These are phyloP conservation scores for Penicillium crystallinum DNA, from an alignment of 495 filamentous ascomycete species.

Conservation along the genomic window DNA sequence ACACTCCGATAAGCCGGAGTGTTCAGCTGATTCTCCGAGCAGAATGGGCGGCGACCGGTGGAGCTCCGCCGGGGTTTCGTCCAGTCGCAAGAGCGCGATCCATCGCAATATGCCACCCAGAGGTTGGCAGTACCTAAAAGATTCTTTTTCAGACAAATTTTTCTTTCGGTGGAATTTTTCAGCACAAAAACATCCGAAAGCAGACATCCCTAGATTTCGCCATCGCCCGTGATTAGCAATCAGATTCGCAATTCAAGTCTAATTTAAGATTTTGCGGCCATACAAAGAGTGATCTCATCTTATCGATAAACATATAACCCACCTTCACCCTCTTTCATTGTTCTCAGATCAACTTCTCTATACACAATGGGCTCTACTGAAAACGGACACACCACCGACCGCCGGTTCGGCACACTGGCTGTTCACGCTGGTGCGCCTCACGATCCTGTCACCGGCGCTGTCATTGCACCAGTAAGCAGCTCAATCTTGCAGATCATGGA, in stretches of 20 bases:
- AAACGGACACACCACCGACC: constrained; percentile 31
- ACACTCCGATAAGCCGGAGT: constrained; percentile 22
- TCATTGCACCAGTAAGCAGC: constrained; percentile 71
- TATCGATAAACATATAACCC: constrained; percentile 13
- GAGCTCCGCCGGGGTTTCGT: constrained; percentile 5
- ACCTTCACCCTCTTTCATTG: background rate
- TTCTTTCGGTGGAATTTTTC: background rate
- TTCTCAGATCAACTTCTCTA: constrained; percentile 10
- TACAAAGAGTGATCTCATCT: constrained; percentile 22
- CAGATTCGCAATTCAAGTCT: constrained; percentile 1
- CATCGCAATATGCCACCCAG: constrained; percentile 8
- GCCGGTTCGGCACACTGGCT: constrained; percentile 83
- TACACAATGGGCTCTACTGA: constrained; percentile 26
- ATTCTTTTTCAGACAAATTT: background rate
- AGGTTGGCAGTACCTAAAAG: constrained; percentile 1
- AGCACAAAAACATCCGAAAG: background rate
- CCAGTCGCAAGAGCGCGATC: constrained; percentile 17
- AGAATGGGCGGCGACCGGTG: constrained; percentile 13
- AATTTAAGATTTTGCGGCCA: background rate
- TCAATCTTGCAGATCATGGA: background rate
- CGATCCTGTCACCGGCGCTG: constrained; percentile 86
- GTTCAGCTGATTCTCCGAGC: constrained; percentile 15
- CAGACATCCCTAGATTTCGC: background rate
- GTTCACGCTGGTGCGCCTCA: constrained; percentile 90
- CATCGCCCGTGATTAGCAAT: constrained; percentile 9